These are phyloP conservation scores for Lipomyces starkeyi DNA, from an alignment of 805 yeast species.

Conservation along the genomic window DNA sequence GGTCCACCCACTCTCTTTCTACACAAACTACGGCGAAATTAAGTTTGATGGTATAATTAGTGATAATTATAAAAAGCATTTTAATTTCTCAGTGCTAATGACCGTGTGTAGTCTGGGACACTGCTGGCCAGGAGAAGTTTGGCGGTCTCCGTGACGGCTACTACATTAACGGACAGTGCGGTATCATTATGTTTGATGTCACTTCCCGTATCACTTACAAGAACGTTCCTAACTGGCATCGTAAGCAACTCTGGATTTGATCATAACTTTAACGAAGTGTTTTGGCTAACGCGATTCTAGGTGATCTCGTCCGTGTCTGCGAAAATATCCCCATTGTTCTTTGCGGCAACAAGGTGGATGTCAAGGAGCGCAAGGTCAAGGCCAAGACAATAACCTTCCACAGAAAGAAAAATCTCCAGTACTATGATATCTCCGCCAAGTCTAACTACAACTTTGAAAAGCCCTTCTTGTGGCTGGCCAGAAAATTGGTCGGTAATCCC, in stretches of 20 bases:
- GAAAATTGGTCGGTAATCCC: constrained; percentile 98
- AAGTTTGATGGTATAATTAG: constrained; percentile 67
- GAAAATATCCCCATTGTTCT: constrained; percentile 99
- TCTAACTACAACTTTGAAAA: constrained; percentile 99
- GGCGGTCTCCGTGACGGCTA: constrained; percentile 99
- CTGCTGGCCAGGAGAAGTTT: constrained; percentile 99
- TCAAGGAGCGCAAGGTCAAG: constrained; percentile 99
- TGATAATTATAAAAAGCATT: background rate
- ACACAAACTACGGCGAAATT: constrained; percentile 98
- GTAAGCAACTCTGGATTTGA: constrained; percentile 48
- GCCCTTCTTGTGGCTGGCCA: constrained; percentile 99
- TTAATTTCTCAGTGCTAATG: background rate
- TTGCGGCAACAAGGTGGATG: constrained; percentile 99
- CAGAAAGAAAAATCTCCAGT: constrained; percentile 99
- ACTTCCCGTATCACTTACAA: constrained; percentile 99
- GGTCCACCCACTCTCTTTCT: constrained; percentile 97
- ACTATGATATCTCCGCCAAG: constrained; percentile 99
- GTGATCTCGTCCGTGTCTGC: constrained; percentile 97
- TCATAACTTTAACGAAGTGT: background rate
- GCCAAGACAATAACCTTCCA: constrained; percentile 99
- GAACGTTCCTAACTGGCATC: constrained; percentile 99
- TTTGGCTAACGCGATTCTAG: constrained; percentile 2
- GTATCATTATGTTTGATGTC: constrained; percentile 99
- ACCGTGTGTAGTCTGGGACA: constrained; percentile 81
- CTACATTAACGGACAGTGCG: constrained; percentile 99